These are phyloP conservation scores for Camellia lanceoleosa DNA, from an alignment of 148 eudicot genomes.

Conservation along the genomic window DNA sequence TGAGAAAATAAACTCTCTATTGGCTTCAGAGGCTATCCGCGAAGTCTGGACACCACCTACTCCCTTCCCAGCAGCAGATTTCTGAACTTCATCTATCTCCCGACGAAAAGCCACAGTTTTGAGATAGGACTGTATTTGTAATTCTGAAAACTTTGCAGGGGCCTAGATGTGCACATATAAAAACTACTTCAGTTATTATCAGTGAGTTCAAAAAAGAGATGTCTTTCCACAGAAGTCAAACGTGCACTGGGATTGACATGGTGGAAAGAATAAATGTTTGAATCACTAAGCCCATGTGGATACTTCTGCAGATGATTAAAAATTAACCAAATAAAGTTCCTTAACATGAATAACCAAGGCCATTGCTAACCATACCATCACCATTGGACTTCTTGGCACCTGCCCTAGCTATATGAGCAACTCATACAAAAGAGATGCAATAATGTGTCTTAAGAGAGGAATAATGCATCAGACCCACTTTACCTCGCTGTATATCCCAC, in stretches of 20 bases:
- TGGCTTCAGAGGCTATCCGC: constrained; percentile 95
- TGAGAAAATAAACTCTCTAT: constrained; percentile 85
- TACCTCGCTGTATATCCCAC: background rate
- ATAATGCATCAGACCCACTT: background rate
- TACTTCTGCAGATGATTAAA: background rate
- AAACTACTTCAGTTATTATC: constrained; percentile 10
- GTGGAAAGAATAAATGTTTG: background rate
- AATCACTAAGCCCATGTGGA: background rate
- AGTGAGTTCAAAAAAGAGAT: background rate
- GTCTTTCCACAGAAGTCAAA: constrained; percentile 2
- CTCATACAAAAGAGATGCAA: background rate
- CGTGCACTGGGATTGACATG: background rate
- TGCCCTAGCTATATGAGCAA: background rate
- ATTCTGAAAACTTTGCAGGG: constrained; percentile 87
- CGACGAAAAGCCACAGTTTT: constrained; percentile 98
- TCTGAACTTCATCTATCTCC: constrained; percentile 91
- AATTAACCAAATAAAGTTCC: no score
- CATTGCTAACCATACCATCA: background rate
- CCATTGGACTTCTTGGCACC: no score
- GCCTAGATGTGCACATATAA: constrained; percentile 43
- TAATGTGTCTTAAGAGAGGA: background rate
- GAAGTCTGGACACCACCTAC: constrained; percentile 94
- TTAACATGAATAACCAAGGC: no score
- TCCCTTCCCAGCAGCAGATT: constrained; percentile 81
- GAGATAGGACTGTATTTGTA: constrained; percentile 93